Percentiles rank a stretch among this genome's conserved stretches.
These are phyloP conservation scores for Boechera retrofracta DNA, from an alignment of 345 rosid genomes.

Conservation along the genomic window DNA sequence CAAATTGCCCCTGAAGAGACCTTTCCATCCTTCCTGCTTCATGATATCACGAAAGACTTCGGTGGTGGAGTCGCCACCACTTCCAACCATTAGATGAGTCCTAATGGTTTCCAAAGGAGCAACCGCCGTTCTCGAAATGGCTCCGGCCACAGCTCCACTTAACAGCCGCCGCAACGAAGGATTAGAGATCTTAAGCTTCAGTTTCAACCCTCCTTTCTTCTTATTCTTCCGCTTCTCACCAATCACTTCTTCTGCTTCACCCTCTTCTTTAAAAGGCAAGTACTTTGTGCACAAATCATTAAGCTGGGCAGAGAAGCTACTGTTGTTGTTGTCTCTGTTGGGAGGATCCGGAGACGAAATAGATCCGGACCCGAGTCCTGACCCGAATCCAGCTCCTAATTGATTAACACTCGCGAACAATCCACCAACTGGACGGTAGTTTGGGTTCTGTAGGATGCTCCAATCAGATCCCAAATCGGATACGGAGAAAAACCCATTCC, in stretches of 20 bases:
- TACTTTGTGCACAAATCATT: slow-evolving; percentile 71
- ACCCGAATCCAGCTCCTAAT: slow-evolving; percentile 67
- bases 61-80: slow-evolving; percentile 68
- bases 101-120: slow-evolving; percentile 97
- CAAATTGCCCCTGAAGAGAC: slow-evolving; percentile 88
- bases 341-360: slow-evolving; percentile 47
- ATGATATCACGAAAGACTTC: slow-evolving; percentile 83
- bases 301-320: slow-evolving; percentile 50
- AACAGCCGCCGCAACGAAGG: slow-evolving; percentile 83
- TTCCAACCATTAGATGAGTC: slow-evolving; percentile 97
- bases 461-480: slow-evolving; percentile 64
- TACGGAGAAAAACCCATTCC: slow-evolving; percentile 60
- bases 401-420: slow-evolving; percentile 85
- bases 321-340: slow-evolving; percentile 41
- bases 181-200: slow-evolving; percentile 79
- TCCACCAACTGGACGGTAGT: slow-evolving; percentile 55
- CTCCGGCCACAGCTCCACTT: slow-evolving; percentile 94
- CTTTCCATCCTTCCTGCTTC: slow-evolving; percentile 92
- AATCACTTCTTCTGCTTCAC: slow-evolving; percentile 43
- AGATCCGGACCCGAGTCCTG: slow-evolving; percentile 46
- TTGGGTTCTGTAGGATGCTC: slow-evolving; percentile 46
- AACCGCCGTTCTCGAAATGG: slow-evolving; percentile 81
- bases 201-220: slow-evolving; percentile 54
- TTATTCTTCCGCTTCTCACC: slow-evolving; percentile 46
- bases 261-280: slow-evolving; percentile 48